Conservation (phyloP, 208 protist species). For the Trypanosoma theileri region DNA sequence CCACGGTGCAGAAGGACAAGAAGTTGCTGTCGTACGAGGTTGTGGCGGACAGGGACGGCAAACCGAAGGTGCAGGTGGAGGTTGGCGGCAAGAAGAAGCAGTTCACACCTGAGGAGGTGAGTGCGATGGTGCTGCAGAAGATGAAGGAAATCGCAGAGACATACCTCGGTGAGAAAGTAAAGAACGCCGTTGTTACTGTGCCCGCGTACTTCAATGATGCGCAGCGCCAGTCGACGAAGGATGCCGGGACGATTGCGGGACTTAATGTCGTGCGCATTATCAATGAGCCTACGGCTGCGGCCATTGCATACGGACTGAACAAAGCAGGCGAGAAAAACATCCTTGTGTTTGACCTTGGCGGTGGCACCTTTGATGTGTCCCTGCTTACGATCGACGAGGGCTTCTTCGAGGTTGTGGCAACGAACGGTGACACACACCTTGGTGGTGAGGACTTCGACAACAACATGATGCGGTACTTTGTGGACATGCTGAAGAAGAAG, state of each 20-base stretch:
- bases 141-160: slow-evolving; percentile 92
- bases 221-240: slow-evolving; percentile 97
- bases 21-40: slow-evolving; percentile 96
- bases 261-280: slow-evolving; percentile 96
- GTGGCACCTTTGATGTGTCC: slow-evolving; percentile 97
- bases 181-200: slow-evolving; percentile 96
- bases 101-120: slow-evolving; percentile 96
- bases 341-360: slow-evolving; percentile 96
- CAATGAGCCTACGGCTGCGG: slow-evolving; percentile 98
- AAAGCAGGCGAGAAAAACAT: slow-evolving; percentile 78
- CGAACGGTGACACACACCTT: slow-evolving; percentile 98
- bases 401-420: slow-evolving; percentile 98
- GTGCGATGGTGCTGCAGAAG: slow-evolving; percentile 95
- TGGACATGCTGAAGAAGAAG: slow-evolving; percentile 94
- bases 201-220: slow-evolving; percentile 98
- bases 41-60: slow-evolving; percentile 40
- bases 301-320: slow-evolving; percentile 96
- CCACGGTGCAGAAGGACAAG: slow-evolving; percentile 87
- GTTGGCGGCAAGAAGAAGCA: slow-evolving; percentile 79
- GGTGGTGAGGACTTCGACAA: slow-evolving; percentile 93
- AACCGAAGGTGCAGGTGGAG: slow-evolving; percentile 46
- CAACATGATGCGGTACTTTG: slow-evolving; percentile 96
- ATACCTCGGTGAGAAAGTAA: slow-evolving; percentile 93
- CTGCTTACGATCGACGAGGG: slow-evolving; percentile 98
- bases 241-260: slow-evolving; percentile 96